Conservation (phyloP, 768 basidiomycete species). For the Dendrothele bispora region DNA sequence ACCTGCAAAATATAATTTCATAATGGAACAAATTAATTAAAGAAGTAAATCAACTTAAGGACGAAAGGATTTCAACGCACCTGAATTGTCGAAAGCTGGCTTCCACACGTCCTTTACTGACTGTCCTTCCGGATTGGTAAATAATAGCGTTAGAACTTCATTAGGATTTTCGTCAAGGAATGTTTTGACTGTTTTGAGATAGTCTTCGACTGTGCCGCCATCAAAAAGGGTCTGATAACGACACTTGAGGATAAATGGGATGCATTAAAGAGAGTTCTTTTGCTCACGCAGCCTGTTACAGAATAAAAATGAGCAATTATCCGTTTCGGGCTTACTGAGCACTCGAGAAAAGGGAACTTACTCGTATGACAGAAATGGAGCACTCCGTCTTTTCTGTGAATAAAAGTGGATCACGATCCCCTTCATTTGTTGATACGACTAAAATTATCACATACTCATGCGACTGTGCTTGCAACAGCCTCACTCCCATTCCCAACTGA, state of each 20-base stretch:
- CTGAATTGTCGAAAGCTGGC: constrained; percentile 34
- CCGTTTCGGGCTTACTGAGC: too few species aligned
- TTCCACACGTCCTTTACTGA: constrained; percentile 33
- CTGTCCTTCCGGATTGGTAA: constrained; percentile 44
- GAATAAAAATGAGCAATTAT: too few species aligned
- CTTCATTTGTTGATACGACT: not conserved
- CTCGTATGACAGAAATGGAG: constrained; percentile 71
- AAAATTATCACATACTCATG: constrained; percentile 34
- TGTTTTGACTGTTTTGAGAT: constrained; percentile 34
- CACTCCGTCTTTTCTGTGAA: constrained; percentile 37
- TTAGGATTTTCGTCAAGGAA: constrained; percentile 45
- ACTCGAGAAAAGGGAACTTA: constrained; percentile 26
- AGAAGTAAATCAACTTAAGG: too few species aligned
- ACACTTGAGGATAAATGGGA: too few species aligned
- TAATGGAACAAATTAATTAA: too few species aligned
- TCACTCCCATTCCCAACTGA: constrained; percentile 52
- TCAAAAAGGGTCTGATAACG: constrained; percentile 47
- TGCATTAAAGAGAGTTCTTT: too few species aligned
- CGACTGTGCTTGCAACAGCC: constrained; percentile 60
- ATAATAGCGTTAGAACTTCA: constrained; percentile 46
- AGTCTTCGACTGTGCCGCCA: constrained; percentile 38
- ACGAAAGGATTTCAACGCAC: too few species aligned
- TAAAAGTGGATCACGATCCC: too few species aligned
- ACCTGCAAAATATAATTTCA: constrained; percentile 5
- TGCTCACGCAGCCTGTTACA: constrained; percentile 36